Base-by-base conservation (phyloP, 73 alveolate species). In the Stentor roeselii region DNA sequence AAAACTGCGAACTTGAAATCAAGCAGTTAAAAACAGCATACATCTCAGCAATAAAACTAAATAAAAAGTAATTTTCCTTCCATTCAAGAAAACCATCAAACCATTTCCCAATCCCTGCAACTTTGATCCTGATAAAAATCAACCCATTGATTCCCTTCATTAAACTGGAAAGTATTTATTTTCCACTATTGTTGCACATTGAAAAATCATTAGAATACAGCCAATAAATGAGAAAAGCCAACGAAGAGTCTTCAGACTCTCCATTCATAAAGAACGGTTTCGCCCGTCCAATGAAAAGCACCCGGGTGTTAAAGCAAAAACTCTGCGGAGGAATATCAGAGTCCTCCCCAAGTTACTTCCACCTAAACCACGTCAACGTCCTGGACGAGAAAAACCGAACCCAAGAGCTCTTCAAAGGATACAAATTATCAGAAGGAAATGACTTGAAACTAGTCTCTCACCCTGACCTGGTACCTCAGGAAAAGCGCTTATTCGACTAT, bases 321-420 rank as follows among this genome's bases (percentile, higher is more conserved):
- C 67, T 50, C 21, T 50, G 67, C 21, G 67, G 67, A 11, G 67
- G 67, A 50, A 21, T 50, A 11, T 50, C 67, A 50, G 67, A 6
- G 21, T 6, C 6, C 30, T 11, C 30, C 67, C 67, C 67, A 50
- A 50, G 30, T 11, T 50, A 50, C 21, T 50, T 50, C 67, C 67
- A 50, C 21, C 67, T 50, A 50, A 50, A 50, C 30, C 21, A 50
- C 67, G 21, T 50, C 6, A 21, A 50, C 67, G 21, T 50, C 6
- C 67, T 50, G 6, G 67, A 50, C 21, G 30, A 50, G 21, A 50
- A 21, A 21, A 11, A 6, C 21, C 6, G 67, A 21, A 50, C 67
- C 67, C 67, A 67, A 67, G 80, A 67, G 80, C 42, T 67, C 11
- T 67, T 32, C 41, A 67, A 2, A 67, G 80, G 80, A n/a, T 67